Percentiles rank a stretch among this genome's conserved stretches.
phyloP scores from a whole-genome alignment of 2,329 filamentous ascomycete species.

The Aspergillus puulaauensis region DNA sequence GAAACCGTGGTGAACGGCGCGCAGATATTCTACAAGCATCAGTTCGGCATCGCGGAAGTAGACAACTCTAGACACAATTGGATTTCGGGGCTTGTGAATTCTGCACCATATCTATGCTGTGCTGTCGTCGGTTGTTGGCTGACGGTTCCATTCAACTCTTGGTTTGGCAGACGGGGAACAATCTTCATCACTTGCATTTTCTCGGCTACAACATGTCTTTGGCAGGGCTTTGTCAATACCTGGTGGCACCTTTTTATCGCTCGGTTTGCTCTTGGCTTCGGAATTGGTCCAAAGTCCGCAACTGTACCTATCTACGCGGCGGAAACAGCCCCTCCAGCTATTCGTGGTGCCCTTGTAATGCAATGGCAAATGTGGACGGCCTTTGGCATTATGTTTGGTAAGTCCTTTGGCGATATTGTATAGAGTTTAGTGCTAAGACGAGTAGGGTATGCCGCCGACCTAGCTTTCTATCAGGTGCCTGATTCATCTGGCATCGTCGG shows the following conservation, averaged over 20 bases:
- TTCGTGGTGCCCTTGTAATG: conserved; percentile 78
- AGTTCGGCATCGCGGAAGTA: conserved; percentile 59
- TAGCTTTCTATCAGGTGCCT: conserved; percentile 59
- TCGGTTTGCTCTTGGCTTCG: conserved; percentile 72
- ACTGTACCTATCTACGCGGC: conserved; percentile 77
- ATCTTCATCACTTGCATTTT: conserved; percentile 76
- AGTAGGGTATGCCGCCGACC: conserved; percentile 55
- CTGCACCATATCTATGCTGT: conserved; percentile 60
- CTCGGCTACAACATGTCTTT: conserved; percentile 55
- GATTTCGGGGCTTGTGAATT: conserved; percentile 64
- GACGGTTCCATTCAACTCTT: conserved; percentile 69
- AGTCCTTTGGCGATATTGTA: neutral
- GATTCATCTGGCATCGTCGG: conserved; percentile 56
- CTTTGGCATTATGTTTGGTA: conserved; percentile 51
- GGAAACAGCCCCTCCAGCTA: conserved; percentile 67
- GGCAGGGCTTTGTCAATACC: conserved; percentile 65
- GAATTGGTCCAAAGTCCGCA: conserved; percentile 72
- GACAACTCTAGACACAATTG: conserved; percentile 49
- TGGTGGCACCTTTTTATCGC: conserved; percentile 72
- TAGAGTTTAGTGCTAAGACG: neutral
- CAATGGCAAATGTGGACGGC: conserved; percentile 67
- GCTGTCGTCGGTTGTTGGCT: conserved; percentile 71
- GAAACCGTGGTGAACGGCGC: conserved; percentile 70
- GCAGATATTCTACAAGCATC: conserved; percentile 62
- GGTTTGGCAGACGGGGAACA: conserved; percentile 68